Evolutionary conservation across 2,329 filamentous ascomycete species (phyloP).

Genomic region (Botryotinia calthae): DNA sequence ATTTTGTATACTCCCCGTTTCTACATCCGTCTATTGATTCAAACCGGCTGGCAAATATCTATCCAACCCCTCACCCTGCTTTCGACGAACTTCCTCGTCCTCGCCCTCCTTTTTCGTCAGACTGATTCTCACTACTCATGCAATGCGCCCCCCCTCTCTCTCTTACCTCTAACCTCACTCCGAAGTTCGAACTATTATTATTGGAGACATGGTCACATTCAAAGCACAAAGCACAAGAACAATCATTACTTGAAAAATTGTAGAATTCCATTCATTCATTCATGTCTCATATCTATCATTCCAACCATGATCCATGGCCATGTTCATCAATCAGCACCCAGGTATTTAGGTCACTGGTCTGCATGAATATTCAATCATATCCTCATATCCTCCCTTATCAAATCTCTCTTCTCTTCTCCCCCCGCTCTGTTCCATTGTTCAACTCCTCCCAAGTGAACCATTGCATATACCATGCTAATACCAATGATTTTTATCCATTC

Average conservation of each 20-base stretch:
- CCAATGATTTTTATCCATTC: background rate
- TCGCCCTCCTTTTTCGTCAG: background rate
- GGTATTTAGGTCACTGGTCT: background rate
- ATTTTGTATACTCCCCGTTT: background rate
- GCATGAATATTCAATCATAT: constrained; percentile 2
- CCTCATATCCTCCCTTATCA: background rate
- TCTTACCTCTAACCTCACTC: background rate
- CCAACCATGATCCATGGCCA: background rate
- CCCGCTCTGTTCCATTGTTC: background rate
- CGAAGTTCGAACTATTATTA: background rate
- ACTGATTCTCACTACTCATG: background rate
- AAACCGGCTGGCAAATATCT: no score
- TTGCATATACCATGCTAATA: background rate
- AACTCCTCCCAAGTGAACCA: background rate
- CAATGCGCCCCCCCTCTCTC: background rate
- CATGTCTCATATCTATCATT: constrained; percentile 15
- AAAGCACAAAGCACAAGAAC: background rate
- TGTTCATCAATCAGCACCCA: constrained; percentile 8
- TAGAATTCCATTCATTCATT: constrained; percentile 17
- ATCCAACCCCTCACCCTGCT: background rate
- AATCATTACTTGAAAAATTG: background rate
- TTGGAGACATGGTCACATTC: background rate
- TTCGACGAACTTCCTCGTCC: background rate
- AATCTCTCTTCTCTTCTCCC: background rate
- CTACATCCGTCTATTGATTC: background rate